phyloP scores from a whole-genome alignment of 345 rosid species.

The Lepidium africanum region DNA sequence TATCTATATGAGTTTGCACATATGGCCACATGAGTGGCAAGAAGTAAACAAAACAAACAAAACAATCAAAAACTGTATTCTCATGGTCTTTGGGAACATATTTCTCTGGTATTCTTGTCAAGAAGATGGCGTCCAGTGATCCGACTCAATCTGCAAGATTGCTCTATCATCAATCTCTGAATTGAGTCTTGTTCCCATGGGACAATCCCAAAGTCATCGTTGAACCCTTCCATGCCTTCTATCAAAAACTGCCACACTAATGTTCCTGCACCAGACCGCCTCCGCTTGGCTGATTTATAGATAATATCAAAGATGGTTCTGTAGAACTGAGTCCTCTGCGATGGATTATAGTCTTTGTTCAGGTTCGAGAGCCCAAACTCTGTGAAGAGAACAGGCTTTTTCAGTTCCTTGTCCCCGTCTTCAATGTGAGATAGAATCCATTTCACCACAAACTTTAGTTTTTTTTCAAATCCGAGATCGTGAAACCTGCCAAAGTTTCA shows the following conservation, averaged over 20 bases:
- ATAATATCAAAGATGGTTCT: slow-evolving; percentile 45
- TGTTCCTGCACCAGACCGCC: slow-evolving; percentile 77
- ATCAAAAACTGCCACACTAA: slow-evolving; percentile 74
- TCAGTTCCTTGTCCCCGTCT: slow-evolving; percentile 71
- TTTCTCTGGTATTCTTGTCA: slow-evolving; percentile 34
- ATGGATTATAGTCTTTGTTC: slow-evolving; percentile 58
- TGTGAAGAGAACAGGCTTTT: slow-evolving; percentile 77
- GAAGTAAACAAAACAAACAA: background rate
- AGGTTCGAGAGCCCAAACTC: slow-evolving; percentile 77
- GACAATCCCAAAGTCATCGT: slow-evolving; percentile 75
- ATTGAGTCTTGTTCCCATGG: slow-evolving; percentile 68
- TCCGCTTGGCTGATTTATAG: slow-evolving; percentile 63
- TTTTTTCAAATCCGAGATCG: slow-evolving; percentile 54
- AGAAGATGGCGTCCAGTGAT: slow-evolving; percentile 29
- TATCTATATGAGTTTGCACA: background rate
- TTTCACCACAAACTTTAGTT: slow-evolving; percentile 51
- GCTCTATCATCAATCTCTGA: slow-evolving; percentile 44
- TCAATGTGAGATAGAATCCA: slow-evolving; percentile 91
- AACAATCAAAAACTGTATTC: background rate
- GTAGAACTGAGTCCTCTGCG: slow-evolving; percentile 56
- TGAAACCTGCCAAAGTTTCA: slow-evolving; percentile 49
- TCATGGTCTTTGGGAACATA: slow-evolving; percentile 39
- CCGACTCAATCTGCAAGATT: slow-evolving; percentile 65
- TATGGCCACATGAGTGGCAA: background rate
- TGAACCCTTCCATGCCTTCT: slow-evolving; percentile 78